Evolutionary conservation across 805 yeast species (phyloP), one percentile per base, ranked within the genome.

Genomic region (Kuraishia piskuri): DNA sequence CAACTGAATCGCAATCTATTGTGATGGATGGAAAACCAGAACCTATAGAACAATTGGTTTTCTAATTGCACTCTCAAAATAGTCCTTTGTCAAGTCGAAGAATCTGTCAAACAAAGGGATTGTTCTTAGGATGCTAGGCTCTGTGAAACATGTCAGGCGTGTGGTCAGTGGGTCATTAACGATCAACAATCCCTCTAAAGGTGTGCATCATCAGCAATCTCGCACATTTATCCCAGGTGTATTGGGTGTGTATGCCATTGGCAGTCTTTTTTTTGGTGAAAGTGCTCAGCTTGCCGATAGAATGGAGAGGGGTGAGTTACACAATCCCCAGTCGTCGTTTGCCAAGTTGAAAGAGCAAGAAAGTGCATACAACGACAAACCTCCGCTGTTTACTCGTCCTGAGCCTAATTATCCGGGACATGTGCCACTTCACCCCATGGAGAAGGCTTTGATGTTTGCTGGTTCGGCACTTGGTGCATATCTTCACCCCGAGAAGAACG

Each of bases 381-480:
- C 45, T 24, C 53, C 53, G 19, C 65, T 60, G 44, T 75, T 78
- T 58, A 56, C 60, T 40, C 64, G 84, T 53, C 66, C 70, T 1
- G 63, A 58, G 36, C 77, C 80, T 1, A 71, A 75, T 46, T 89
- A 85, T 67, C 85, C 85, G 1, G 90, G 88, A 1, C 96, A 90
- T 65, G 84, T 92, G 10, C 95, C 96, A 2, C 71, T 91, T 50
- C 79, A 80, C 58, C 55, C 64, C 1, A 63, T 78, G 52, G 97
- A 92, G 63, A 78, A 86, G 56, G 60, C 74, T 2, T 66, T 86
- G 44, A 70, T 94, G 69, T 81, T 88, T 57, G 68, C 75, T 0
- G 84, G 90, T 1, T 86, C 96, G 2, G 89, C 95, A 1, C 63
- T 88, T 20, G 92, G 91, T 22, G 86, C 97, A 0, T 83, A 74